phyloP scores from a whole-genome alignment of 2,329 filamentous ascomycete species.

The Stachybotrys chartarum region DNA sequence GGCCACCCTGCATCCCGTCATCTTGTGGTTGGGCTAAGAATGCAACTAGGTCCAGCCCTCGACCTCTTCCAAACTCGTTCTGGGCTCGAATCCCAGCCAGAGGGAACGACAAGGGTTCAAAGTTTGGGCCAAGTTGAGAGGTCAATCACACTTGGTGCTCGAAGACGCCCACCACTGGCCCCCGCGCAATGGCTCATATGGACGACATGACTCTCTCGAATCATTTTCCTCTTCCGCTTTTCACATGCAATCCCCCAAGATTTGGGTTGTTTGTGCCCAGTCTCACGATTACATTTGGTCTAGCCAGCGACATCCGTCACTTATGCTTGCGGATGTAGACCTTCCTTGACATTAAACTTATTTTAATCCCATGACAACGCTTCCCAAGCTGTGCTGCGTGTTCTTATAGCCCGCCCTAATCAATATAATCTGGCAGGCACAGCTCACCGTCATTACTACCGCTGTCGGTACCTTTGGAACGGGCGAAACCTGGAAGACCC shows the following conservation, averaged over 20 bases:
- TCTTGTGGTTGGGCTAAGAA: neutral
- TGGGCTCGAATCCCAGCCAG: neutral
- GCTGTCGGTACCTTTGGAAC: too few species aligned
- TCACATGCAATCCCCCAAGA: neutral
- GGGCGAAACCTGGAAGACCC: too few species aligned
- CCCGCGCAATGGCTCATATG: neutral
- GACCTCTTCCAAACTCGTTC: neutral
- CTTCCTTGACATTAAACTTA: neutral
- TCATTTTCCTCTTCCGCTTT: neutral
- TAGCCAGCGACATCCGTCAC: neutral
- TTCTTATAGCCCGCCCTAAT: neutral
- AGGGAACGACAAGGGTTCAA: neutral
- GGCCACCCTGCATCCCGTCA: conserved; percentile 1
- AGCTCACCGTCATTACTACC: too few species aligned
- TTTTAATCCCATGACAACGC: neutral
- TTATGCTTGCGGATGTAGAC: neutral
- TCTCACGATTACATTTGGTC: neutral
- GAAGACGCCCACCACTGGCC: neutral
- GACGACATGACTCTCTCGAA: neutral
- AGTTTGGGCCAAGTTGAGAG: neutral
- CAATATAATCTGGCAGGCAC: neutral
- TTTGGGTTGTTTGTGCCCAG: neutral
- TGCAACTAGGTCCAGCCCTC: neutral
- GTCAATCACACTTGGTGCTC: neutral
- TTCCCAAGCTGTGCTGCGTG: too few species aligned